Base-by-base conservation (phyloP, 2,329 filamentous ascomycete genomes). In the Cordyceps javanica region DNA sequence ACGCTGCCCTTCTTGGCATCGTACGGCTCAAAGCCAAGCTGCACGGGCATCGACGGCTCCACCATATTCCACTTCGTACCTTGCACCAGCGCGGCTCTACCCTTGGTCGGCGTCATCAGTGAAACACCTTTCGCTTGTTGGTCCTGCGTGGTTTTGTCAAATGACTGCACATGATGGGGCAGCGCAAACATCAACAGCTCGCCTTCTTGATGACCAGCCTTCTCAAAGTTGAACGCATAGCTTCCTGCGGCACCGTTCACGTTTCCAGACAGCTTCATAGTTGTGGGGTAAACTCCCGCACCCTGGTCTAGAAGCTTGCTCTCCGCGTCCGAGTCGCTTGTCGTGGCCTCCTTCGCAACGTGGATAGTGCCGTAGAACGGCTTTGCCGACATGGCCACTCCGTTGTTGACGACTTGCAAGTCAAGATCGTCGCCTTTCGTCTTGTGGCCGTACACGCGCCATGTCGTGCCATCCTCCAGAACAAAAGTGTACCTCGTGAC, bases 91-190 rank as follows among this genome's bases (percentile, higher is more conserved):
- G 82, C 88, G 8, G 88, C 89, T 14, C 83, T 74, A 11, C 94
- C 94, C 73, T 97, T 97, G 21, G 91, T 96, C 0, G 91, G 88
- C 0, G 91, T 93, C 58, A 87, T 82, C 54, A 97, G 75, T 61
- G 82, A 77, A 2, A 94, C 69, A 5, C 25, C 45, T 5, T 75
- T 82, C 8, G 77, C 75, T 25, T 76, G 73, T 11, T 73, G 74
- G 9, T 83, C 83, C 36, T 63, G 66, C 2, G 81, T 84, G 1
- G 72, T 71, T 1, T 70, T 64, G 62, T 90, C 83, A 60, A 97
- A 92, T 0, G 89, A 91, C 32, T 84, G 76, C 3, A 90, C 69
- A 63, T 97, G 94, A 70, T 97, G 94, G 23, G 92, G 91, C 49
- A 99, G 75, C 16, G 89, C 90, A 69, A 89, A 97, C 86, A 96